These are phyloP conservation scores for Maudiozyma barnettii DNA, from an alignment of 805 yeast genomes.

Conservation along the genomic window DNA sequence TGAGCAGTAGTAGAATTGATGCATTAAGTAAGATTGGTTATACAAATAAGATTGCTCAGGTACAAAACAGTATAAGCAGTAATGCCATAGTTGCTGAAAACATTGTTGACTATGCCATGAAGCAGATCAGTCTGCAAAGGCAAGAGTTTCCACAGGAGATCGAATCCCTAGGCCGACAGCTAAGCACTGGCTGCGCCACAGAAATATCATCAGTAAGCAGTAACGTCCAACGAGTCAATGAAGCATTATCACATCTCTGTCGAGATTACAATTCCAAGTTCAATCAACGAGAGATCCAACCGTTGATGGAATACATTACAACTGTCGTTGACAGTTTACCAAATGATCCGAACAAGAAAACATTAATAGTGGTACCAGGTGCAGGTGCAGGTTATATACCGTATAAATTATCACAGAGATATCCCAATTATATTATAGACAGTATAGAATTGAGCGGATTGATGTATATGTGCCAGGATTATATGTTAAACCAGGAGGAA, in stretches of 20 bases:
- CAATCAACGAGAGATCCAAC: conserved; percentile 37
- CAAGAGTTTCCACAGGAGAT: background rate
- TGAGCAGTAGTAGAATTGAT: conserved; percentile 4
- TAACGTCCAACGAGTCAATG: conserved; percentile 39
- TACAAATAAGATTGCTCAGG: conserved; percentile 38
- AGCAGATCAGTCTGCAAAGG: background rate
- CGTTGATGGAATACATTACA: conserved; percentile 44
- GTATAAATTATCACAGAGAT: conserved; percentile 40
- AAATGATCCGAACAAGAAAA: conserved; percentile 20
- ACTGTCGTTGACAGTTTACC: conserved; percentile 32
- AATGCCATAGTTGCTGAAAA: conserved; percentile 42
- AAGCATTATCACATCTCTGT: conserved; percentile 62
- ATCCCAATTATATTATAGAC: conserved; percentile 43
- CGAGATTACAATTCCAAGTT: conserved; percentile 66
- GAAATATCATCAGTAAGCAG: background rate
- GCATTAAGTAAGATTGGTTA: conserved; percentile 41
- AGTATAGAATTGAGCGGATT: conserved; percentile 69
- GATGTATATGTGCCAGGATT: conserved; percentile 64
- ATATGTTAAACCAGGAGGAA: conserved; percentile 29
- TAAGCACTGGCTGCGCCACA: no score
- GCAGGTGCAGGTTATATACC: conserved; percentile 78
- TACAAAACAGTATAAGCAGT: conserved; percentile 38
- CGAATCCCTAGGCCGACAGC: background rate
- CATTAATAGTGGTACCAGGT: conserved; percentile 71
- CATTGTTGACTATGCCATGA: conserved; percentile 35